Evolutionary conservation across 2,329 filamentous ascomycete genomes (phyloP).

Genomic region (Cladosporium phlei): DNA sequence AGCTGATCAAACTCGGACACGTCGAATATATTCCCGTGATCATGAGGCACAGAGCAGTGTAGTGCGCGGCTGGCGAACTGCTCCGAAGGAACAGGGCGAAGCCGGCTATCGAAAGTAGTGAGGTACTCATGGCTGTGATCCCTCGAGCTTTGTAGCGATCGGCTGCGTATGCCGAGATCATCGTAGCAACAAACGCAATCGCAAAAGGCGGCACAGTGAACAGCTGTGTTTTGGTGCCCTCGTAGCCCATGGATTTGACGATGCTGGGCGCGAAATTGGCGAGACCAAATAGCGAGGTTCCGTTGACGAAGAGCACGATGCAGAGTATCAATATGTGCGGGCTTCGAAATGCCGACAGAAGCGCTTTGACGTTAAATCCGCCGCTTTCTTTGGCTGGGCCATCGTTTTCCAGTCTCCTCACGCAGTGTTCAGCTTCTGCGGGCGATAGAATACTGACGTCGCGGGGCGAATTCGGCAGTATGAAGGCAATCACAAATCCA

Average conservation of each 20-base stretch:
- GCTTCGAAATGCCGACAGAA: constrained; percentile 30
- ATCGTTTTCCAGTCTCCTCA: constrained; percentile 1
- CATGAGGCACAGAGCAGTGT: constrained; percentile 76
- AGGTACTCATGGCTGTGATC: constrained; percentile 70
- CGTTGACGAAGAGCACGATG: constrained; percentile 5
- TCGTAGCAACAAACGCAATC: constrained; percentile 62
- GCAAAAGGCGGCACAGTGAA: constrained; percentile 73
- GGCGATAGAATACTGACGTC: constrained; percentile 48
- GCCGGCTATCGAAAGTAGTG: constrained; percentile 66
- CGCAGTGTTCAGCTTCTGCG: constrained; percentile 42
- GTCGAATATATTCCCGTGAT: constrained; percentile 85
- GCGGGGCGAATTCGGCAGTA: constrained; percentile 56
- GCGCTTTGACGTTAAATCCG: constrained; percentile 33
- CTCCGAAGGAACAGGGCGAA: constrained; percentile 73
- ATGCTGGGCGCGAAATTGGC: constrained; percentile 23
- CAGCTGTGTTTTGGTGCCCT: constrained; percentile 61
- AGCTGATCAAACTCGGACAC: constrained; percentile 80
- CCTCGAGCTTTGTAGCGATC: constrained; percentile 70
- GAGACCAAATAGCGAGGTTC: neutral
- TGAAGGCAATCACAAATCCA: constrained; percentile 40
- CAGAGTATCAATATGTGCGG: constrained; percentile 4
- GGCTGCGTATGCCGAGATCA: constrained; percentile 66
- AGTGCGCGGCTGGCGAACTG: constrained; percentile 62
- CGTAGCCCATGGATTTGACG: constrained; percentile 44
- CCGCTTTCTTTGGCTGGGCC: constrained; percentile 27